Conservation (phyloP, 164 flowering plant species). For the Akebia trifoliata region DNA sequence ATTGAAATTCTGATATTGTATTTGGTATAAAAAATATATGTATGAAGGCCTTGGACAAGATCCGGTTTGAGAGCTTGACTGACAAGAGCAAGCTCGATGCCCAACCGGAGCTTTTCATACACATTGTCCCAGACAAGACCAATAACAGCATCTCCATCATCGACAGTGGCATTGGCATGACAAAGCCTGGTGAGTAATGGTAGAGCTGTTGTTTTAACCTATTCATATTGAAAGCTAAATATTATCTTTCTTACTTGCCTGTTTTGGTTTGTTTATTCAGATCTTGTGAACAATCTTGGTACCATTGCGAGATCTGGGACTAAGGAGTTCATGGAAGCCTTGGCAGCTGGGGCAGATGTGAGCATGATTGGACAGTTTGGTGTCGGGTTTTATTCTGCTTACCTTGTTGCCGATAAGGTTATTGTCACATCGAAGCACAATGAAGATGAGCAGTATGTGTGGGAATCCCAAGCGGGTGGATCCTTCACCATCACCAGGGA, state of each 20-base stretch:
- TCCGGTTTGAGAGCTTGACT: slow-evolving; percentile 5
- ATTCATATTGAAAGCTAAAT: too few species aligned
- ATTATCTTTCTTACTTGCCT: not conserved
- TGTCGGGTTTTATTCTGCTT: slow-evolving; percentile 9
- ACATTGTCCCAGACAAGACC: slow-evolving; percentile 8
- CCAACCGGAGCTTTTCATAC: slow-evolving; percentile 5
- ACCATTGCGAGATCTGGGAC: slow-evolving; percentile 8
- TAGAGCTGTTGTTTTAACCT: too few species aligned
- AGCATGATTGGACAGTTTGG: slow-evolving; percentile 9
- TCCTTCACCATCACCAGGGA: slow-evolving; percentile 7
- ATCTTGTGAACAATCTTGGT: slow-evolving; percentile 6
- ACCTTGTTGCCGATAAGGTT: slow-evolving; percentile 6
- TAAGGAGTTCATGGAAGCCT: slow-evolving; percentile 8
- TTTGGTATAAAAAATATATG: too few species aligned
- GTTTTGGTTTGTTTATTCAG: not conserved
- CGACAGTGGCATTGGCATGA: slow-evolving; percentile 6
- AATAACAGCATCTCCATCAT: slow-evolving; percentile 5
- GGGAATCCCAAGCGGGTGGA: slow-evolving; percentile 9
- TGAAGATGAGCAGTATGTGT: slow-evolving; percentile 7
- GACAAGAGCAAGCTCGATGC: slow-evolving; percentile 6
- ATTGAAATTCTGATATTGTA: not conserved
- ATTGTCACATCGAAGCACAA: slow-evolving; percentile 2
- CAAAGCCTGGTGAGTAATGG: slow-evolving; percentile 8
- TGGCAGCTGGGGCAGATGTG: slow-evolving; percentile 7
- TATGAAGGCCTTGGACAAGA: slow-evolving; percentile 5